A percentile compares a stretch with the other conserved stretches of the same genome.
These are phyloP conservation scores for Plasmodium chabaudi DNA, from an alignment of 169 alveolate species.

Conservation along the genomic window DNA sequence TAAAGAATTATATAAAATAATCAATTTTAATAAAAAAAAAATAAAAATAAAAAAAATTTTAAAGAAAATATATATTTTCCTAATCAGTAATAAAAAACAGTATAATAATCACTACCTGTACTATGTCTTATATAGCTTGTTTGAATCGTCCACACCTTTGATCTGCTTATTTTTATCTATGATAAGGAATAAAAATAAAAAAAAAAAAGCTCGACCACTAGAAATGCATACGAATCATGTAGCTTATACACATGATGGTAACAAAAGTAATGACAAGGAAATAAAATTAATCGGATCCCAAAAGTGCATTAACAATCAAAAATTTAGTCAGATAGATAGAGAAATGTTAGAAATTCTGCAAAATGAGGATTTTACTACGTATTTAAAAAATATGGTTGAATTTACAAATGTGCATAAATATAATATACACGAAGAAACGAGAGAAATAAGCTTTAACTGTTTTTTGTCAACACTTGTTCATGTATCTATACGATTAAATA, in stretches of 20 bases:
- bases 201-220: too few species aligned
- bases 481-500: constrained; percentile 12
- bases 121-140: constrained; percentile 42
- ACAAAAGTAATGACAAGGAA: too few species aligned
- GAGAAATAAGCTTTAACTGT: constrained; percentile 47
- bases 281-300: too few species aligned
- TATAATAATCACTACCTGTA: constrained; percentile 15
- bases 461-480: constrained; percentile 42
- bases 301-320: not conserved
- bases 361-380: not conserved
- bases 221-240: too few species aligned
- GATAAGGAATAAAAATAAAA: too few species aligned
- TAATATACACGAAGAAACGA: constrained; percentile 58
- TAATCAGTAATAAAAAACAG: constrained; percentile 15
- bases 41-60: constrained; percentile 10
- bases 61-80: constrained; percentile 14
- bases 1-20: constrained; percentile 29
- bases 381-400: constrained; percentile 17
- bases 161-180: not conserved
- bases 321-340: not conserved
- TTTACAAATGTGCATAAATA: constrained; percentile 9
- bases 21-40: constrained; percentile 5
- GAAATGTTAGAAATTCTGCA: not conserved
- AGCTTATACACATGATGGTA: too few species aligned
- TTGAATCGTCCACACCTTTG: constrained; percentile 4